Percentiles rank a stretch among this genome's conserved stretches.
These are phyloP conservation scores for Lactarius trivialis DNA, from an alignment of 768 basidiomycete species.

Conservation along the genomic window DNA sequence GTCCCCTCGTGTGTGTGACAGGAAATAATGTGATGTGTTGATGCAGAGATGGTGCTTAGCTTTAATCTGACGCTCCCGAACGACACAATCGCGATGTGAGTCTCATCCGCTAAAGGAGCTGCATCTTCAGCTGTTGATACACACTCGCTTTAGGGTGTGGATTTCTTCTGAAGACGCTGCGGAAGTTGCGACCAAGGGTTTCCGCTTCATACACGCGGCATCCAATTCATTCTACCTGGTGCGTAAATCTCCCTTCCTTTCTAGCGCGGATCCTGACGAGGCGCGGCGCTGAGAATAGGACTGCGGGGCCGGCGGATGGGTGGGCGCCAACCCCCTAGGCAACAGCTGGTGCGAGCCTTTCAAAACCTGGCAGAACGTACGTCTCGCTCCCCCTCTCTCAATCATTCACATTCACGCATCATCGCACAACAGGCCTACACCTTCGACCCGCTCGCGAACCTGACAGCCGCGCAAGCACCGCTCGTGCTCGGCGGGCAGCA, in stretches of 20 bases:
- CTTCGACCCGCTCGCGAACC: constrained; percentile 61
- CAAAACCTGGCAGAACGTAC: constrained; percentile 73
- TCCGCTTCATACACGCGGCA: constrained; percentile 58
- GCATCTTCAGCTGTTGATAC: background rate
- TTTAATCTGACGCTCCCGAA: constrained; percentile 5
- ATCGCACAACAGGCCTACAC: constrained; percentile 49
- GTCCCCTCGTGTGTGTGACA: background rate
- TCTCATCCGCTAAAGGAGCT: too few species aligned
- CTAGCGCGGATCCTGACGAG: background rate
- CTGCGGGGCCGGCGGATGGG: constrained; percentile 68
- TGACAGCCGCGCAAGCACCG: constrained; percentile 40
- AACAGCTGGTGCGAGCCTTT: constrained; percentile 74
- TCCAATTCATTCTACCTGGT: constrained; percentile 76
- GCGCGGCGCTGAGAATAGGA: constrained; percentile 34
- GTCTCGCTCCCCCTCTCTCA: background rate
- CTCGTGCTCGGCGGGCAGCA: constrained; percentile 71
- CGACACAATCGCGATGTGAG: constrained; percentile 11
- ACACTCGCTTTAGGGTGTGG: constrained; percentile 54
- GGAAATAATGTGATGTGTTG: background rate
- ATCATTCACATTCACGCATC: background rate
- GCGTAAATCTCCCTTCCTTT: constrained; percentile 14
- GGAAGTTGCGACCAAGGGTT: constrained; percentile 54
- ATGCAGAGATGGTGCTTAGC: background rate
- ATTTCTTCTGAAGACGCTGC: constrained; percentile 56
- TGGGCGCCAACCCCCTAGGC: constrained; percentile 41